Conservation (phyloP, 441 rosid genomes). For the Kokia cookei region DNA sequence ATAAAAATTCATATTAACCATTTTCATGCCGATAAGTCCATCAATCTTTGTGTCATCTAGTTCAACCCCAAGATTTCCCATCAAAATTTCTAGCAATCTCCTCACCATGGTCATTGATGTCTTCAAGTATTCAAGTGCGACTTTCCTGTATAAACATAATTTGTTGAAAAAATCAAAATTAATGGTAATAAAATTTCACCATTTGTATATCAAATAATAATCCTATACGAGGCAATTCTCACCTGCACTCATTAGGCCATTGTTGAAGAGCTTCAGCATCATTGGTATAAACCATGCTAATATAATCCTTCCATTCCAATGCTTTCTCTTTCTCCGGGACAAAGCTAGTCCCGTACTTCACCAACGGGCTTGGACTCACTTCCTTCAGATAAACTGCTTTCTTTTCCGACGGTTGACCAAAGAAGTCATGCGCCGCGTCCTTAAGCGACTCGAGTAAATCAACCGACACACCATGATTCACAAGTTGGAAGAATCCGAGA, state of each 20-base stretch:
- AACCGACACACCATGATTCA: background rate
- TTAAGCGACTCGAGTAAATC: conserved; percentile 17
- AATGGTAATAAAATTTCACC: background rate
- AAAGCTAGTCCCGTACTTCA: conserved; percentile 49
- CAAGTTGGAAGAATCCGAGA: background rate
- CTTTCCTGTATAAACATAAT: conserved; percentile 16
- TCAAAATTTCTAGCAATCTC: background rate
- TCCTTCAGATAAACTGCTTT: conserved; percentile 35
- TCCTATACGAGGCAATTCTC: background rate
- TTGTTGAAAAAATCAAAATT: conserved; percentile 9
- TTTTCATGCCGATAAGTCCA: conserved; percentile 26
- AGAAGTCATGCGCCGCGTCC: conserved; percentile 37
- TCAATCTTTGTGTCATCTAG: conserved; percentile 29
- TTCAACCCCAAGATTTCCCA: background rate
- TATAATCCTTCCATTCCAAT: conserved; percentile 59
- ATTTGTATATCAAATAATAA: background rate
- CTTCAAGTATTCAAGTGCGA: background rate
- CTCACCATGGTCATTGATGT: background rate
- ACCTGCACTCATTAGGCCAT: conserved; percentile 52
- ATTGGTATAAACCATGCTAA: conserved; percentile 43
- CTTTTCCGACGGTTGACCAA: conserved; percentile 28
- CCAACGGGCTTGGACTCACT: conserved; percentile 45
- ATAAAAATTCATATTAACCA: conserved; percentile 59
- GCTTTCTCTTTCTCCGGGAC: conserved; percentile 55
- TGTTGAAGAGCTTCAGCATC: conserved; percentile 46